phyloP scores from a whole-genome alignment of 2,329 filamentous ascomycete species.

The Trichoderma cornu-damae region DNA sequence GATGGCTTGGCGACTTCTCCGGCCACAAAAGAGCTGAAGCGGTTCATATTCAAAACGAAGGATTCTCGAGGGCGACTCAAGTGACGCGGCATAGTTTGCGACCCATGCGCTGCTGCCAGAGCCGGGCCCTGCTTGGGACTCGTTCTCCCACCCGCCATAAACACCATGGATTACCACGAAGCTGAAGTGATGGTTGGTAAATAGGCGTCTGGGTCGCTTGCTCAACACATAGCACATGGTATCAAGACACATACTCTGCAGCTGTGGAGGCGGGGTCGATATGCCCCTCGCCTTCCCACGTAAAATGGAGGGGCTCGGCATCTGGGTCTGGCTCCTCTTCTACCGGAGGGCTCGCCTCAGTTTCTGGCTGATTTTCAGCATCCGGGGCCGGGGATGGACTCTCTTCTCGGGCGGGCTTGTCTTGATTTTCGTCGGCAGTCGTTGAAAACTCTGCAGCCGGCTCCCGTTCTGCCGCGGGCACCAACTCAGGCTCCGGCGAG shows the following conservation, averaged over 20 bases:
- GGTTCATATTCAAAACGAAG: conserved; percentile 15
- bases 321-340: conserved; percentile 9
- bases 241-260: conserved; percentile 10
- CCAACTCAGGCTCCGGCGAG: conserved; percentile 1
- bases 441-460: background rate
- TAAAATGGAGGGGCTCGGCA: conserved; percentile 16
- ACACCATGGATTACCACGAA: conserved; percentile 15
- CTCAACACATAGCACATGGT: background rate
- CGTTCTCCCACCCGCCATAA: conserved; percentile 8
- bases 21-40: conserved; percentile 13
- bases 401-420: background rate
- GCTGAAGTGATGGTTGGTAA: background rate
- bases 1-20: conserved; percentile 14
- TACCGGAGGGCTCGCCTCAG: background rate
- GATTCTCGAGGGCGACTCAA: background rate
- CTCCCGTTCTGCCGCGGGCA: background rate
- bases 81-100: background rate
- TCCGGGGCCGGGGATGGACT: background rate
- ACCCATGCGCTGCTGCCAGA: conserved; percentile 16
- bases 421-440: background rate
- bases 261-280: background rate
- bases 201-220: background rate
- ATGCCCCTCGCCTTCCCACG: background rate
- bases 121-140: background rate
- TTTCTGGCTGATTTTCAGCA: background rate